Evolutionary conservation across 2,329 filamentous ascomycete species (phyloP), one percentile per base, ranked within the genome.

Genomic region (Cryphonectria nitschkei): DNA sequence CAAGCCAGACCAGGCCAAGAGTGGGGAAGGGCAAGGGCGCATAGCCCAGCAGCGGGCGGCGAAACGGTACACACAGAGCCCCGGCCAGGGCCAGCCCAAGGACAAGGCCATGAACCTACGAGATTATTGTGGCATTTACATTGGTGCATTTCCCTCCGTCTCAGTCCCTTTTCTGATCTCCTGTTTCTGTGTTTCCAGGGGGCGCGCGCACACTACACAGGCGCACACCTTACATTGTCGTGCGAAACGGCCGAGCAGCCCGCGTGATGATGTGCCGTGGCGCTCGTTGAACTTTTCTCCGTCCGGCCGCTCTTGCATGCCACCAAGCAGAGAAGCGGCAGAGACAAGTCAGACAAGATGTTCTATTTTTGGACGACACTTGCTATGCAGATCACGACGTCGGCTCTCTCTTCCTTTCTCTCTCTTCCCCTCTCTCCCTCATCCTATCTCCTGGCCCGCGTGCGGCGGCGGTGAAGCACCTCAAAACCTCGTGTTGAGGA

Each of bases 291-390:
- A 37, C n/a, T 43, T 41, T 63, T 41, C 61, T 41, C 34, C 34
- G 61, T 41, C 61, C 58, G 22, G 22, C 22, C 19, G 58, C 58
- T 13, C 37, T 26, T 26, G 41, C n/a, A 39, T 22, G 22, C 60
- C 19, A 26, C 34, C 32, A 26, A 19, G 37, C 60, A 61, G 19
- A 60, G 58, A 22, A 64, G 61, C 34, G 61, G 61, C 61, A 64
- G 39, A 64, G 61, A 64, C 39, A 46, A n/a, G 39, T 34, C 39
- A 64, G 60, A 39, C 60, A 62, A 34, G 4, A 39, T 7, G 26
- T 16, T 46, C 37, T 64, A 64, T 64, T 64, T 64, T 64, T 64
- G 61, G 61, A 43, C 61, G n/a, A 16, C 39, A n/a, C 61, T 46
- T 63, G n/a, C 32, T 26, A 41, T 14, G 34, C 37, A 3, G 50